A percentile compares a stretch with the other conserved stretches of the same genome.
Evolutionary conservation across 768 basidiomycete species (phyloP).

Genomic region (Suillus brevipes): DNA sequence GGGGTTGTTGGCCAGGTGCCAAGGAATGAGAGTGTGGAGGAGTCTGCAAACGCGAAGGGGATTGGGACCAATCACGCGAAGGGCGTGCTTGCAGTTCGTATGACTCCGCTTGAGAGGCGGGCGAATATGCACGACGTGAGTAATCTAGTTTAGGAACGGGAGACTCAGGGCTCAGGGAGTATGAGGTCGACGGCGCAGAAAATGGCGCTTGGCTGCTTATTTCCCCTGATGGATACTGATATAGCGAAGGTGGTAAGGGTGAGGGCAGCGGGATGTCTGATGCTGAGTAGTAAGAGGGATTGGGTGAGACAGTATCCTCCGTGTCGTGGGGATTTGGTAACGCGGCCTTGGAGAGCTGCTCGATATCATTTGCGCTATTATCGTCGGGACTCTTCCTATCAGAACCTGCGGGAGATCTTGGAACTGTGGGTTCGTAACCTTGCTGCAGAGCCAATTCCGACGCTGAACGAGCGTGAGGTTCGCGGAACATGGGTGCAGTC

Average conservation of each 20-base stretch:
- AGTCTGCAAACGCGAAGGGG: background rate
- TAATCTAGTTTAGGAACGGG: constrained; percentile 9
- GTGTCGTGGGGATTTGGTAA: background rate
- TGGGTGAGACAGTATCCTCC: constrained; percentile 28
- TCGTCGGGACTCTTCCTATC: constrained; percentile 16
- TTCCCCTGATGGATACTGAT: constrained; percentile 47
- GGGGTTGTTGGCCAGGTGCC: background rate
- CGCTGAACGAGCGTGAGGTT: constrained; percentile 60
- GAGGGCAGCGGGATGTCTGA: constrained; percentile 53
- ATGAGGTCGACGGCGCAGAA: constrained; percentile 10
- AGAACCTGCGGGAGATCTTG: constrained; percentile 30
- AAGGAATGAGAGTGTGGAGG: background rate
- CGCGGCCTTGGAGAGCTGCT: background rate
- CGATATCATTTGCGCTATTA: constrained; percentile 7
- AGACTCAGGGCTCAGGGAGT: constrained; percentile 4
- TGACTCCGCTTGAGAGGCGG: constrained; percentile 24
- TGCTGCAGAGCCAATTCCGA: constrained; percentile 54
- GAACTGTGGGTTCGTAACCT: constrained; percentile 49
- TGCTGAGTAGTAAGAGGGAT: constrained; percentile 62
- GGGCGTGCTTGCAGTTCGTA: constrained; percentile 42
- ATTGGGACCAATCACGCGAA: constrained; percentile 13
- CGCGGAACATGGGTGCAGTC: constrained; percentile 69
- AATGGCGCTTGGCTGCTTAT: constrained; percentile 37
- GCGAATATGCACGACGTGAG: constrained; percentile 3
- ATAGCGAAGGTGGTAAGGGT: constrained; percentile 53